These are phyloP conservation scores for Hypoxylon sp. DNA, from an alignment of 2,329 filamentous ascomycete species.

Conservation along the genomic window DNA sequence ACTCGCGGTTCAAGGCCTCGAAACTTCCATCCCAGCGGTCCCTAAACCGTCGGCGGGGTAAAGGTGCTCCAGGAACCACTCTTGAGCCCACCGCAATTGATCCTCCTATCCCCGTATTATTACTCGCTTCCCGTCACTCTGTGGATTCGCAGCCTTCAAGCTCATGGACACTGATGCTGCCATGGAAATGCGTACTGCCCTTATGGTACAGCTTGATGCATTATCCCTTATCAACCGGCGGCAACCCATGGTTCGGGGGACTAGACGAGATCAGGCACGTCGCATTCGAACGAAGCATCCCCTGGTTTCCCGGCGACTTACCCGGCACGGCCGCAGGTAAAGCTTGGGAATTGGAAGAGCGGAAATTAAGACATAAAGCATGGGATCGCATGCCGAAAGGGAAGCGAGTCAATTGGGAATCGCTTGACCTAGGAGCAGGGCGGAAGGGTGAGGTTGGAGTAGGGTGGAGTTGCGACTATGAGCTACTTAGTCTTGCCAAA, in stretches of 20 bases:
- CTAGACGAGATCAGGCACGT: constrained; percentile 82
- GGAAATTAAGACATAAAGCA: constrained; percentile 63
- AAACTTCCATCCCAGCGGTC: constrained; percentile 78
- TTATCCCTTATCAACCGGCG: constrained; percentile 79
- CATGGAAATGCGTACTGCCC: constrained; percentile 87
- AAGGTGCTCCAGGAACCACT: constrained; percentile 68
- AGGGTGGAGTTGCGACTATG: constrained; percentile 87
- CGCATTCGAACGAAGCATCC: constrained; percentile 77
- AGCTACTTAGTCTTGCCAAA: constrained; percentile 59
- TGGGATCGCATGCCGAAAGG: constrained; percentile 85
- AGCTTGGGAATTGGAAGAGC: constrained; percentile 77
- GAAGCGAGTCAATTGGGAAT: constrained; percentile 79
- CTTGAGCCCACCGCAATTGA: constrained; percentile 68
- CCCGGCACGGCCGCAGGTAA: constrained; percentile 81
- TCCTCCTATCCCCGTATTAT: constrained; percentile 78
- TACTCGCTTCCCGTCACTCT: constrained; percentile 67
- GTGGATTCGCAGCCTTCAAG: constrained; percentile 64
- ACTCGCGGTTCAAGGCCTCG: constrained; percentile 69
- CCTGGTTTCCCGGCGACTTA: constrained; percentile 89
- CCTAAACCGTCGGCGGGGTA: constrained; percentile 78
- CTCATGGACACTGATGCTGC: constrained; percentile 84
- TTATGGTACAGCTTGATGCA: constrained; percentile 90
- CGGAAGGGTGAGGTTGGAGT: constrained; percentile 83
- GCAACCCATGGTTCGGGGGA: constrained; percentile 84
- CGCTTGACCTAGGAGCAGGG: constrained; percentile 75